These are phyloP conservation scores for Entamoeba histolytica DNA, from an alignment of 208 protist species.

Conservation along the genomic window DNA sequence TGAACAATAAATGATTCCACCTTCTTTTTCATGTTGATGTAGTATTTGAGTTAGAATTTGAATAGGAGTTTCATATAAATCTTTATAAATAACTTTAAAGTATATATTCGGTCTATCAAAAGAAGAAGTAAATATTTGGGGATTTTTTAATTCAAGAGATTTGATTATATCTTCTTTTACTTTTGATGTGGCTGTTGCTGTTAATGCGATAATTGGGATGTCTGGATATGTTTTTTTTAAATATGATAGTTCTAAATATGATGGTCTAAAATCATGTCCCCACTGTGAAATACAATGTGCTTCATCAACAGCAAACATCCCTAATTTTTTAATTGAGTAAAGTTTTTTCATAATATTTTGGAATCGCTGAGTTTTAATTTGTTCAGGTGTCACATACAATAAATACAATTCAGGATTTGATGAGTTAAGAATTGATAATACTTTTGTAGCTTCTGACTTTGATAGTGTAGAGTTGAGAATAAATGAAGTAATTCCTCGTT, in stretches of 20 bases:
- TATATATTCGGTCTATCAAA: conserved; percentile 34
- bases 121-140: conserved; percentile 10
- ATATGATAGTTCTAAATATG: not conserved
- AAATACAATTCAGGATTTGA: not conserved
- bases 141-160: conserved; percentile 15
- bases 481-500: not conserved
- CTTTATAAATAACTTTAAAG: conserved; percentile 5
- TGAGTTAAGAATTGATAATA: too few relatives aligned
- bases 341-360: too few relatives aligned
- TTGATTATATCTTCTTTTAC: conserved; percentile 26
- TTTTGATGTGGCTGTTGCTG: conserved; percentile 33
- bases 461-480: not conserved
- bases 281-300: conserved; percentile 59
- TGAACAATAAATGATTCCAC: not conserved
- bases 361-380: not conserved
- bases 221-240: conserved; percentile 6
- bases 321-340: too few relatives aligned
- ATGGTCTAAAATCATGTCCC: conserved; percentile 57
- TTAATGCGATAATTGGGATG: conserved; percentile 33
- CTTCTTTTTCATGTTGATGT: too few relatives aligned
- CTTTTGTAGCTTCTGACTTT: too few relatives aligned
- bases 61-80: not conserved
- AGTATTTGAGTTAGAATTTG: not conserved
- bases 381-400: conserved; percentile 12
- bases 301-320: conserved; percentile 56